Evolutionary conservation across 805 yeast genomes (phyloP), one percentile per base, ranked within the genome.

Genomic region (Lipomyces sp.): DNA sequence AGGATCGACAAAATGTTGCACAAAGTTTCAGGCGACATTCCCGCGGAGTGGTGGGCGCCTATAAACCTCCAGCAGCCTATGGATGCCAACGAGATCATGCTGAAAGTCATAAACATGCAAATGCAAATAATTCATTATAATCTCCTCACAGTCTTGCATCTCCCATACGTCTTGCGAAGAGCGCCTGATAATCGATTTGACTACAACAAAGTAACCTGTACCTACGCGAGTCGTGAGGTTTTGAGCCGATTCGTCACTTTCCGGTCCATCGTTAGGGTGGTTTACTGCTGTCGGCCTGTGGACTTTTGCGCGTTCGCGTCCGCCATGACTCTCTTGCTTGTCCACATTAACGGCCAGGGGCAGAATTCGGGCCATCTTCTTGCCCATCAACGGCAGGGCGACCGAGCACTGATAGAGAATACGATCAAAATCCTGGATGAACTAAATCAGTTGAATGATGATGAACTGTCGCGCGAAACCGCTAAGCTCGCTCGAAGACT

Each of bases 201-300:
- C 19, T 36, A 36, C 39, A 18, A 19, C 22, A 36, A 36, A 23
- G 18, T 36, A n/a, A 36, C 39, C 13, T 16, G 39, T 23, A 22
- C 22, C 23, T 18, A 36, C 39, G 39, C 39, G 39, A 36, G 39
- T 19, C 39, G 39, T n/a, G 39, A 36, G 39, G 22, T 36, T 16
- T 13, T 36, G 22, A 36, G 24, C 14, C 21, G 39, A 19, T 36
- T 18, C 39, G 18, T 36, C 6, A 22, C 39, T 19, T 22, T 18
- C 23, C 39, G 39, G 14, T 18, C n/a, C 23, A 13, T 36, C 22
- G 24, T 18, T 11, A 19, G 24, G 19, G 22, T 18, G 23, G 19
- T 22, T 19, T 36, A 19, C 39, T 36, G 39, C 39, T 36, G 24
- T 13, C 39, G 39, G 11, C 39, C 39, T 19, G 39, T 36, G 4